Base-by-base conservation (phyloP, 192 early-diverging fungal genomes). In the Gryganskiella cystojenkinii region DNA sequence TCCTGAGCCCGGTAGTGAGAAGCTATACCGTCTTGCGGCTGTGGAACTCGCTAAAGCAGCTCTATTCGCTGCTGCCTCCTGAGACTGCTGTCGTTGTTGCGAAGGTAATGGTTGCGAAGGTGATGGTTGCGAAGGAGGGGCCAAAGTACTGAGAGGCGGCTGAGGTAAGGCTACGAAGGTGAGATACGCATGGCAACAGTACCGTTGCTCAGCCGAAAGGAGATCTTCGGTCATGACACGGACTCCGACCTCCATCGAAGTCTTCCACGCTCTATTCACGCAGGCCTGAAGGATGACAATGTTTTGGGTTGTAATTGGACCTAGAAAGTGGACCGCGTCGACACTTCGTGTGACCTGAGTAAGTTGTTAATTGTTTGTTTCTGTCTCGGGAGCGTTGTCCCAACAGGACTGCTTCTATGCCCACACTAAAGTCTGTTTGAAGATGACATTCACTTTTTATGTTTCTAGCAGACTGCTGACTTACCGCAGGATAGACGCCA, bases 201-300 rank as follows among this genome's bases (percentile, higher is more conserved):
- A 90, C 25, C 79, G 72, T 24, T 73, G 79, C 3, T 78, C 75
- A n/a, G 87, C 84, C 1, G 91, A 75, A 15, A 87, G 60, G 6
- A 88, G 79, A 20, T 89, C 82, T 65, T 92, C 91, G 7, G 89
- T 83, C 55, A 90, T 89, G 20, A 92, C 90, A 40, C 85, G 81
- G n/a, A 92, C 90, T 2, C 84, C 90, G 30, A 85, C 83, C 71
- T 92, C 91, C 90, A 92, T 92, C 1, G 89, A 90, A 0, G 89
- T 89, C 27, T 85, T 86, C 91, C 91, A 92, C 0, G 87, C 80
- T 51, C 83, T 81, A 50, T 93, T 92, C 25, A 92, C 87, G n/a
- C 65, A 73, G 15, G 91, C 89, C 49, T 85, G 85, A 30, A 92
- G 79, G 11, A 83, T 85, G n/a, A 87, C 61, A 60, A 92, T 85